Evolutionary conservation across 345 rosid genomes (phyloP), one percentile per base, ranked within the genome.

Genomic region (Gossypium anomalum): DNA sequence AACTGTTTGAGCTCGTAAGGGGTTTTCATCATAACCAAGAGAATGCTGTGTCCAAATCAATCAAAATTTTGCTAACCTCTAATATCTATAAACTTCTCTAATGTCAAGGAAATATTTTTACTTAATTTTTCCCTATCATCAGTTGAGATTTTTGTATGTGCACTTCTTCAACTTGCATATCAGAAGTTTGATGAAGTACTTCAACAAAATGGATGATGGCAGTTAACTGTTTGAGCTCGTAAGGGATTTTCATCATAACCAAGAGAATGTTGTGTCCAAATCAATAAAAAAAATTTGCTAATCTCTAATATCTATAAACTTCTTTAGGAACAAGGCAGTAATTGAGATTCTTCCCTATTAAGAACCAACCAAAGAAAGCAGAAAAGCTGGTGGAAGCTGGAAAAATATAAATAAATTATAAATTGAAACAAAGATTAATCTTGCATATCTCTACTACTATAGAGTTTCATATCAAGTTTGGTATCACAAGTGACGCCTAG

Each of bases 141-240:
- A 48, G 49, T 67, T 23, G 13, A 48, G 57, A 67, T 48, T 67
- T 67, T 67, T 48, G 25, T 67, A 65, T 19, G 55, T 22, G 70
- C 22, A 45, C 4, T n/a, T 67, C 44, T 67, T 66, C 53, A 66
- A 20, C 70, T 44, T 45, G 45, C n/a, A 22, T 20, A 25, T 45
- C 27, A 67, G 19, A 67, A 67, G n/a, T 12, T 44, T 67, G 51
- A n/a, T 58, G 41, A 34, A 34, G 17, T 25, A 59, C 6, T 57
- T 59, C 14, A 16, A 59, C 13, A 23, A 56, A 19, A 59, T 59
- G 63, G 63, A 59, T 20, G 1, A 60, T 12, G 52, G 52, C 3
- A 20, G 55, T 13, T 27, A 65, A 20, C 13, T 45, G n/a, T 22
- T 45, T 67, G 55, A 67, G 23, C 25, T 9, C 34, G 14, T 22